phyloP scores from a whole-genome alignment of 805 yeast species.

The Metschnikowia henanensis region DNA sequence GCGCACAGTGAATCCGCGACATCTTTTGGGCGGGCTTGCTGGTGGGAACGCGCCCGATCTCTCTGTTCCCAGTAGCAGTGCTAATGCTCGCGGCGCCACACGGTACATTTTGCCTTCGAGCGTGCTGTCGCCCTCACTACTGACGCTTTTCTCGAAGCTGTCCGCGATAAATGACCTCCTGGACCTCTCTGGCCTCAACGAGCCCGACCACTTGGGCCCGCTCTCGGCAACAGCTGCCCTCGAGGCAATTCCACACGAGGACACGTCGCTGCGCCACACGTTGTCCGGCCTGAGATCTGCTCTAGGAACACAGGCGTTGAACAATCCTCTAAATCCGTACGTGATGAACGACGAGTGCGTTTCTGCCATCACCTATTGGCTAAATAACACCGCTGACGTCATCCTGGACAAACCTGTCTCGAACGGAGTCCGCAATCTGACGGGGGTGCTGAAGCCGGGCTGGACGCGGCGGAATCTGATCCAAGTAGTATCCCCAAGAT shows the following conservation, averaged over 20 bases:
- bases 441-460: slow-evolving; percentile 29
- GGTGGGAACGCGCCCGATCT: background rate
- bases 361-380: slow-evolving; percentile 40
- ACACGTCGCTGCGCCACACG: background rate
- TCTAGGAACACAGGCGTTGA: slow-evolving; percentile 3
- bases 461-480: slow-evolving; percentile 19
- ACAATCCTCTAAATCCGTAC: slow-evolving; percentile 14
- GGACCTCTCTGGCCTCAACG: slow-evolving; percentile 1
- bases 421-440: slow-evolving; percentile 25
- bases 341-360: slow-evolving; percentile 42
- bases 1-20: slow-evolving; percentile 35
- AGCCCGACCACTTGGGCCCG: background rate
- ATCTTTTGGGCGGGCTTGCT: slow-evolving; percentile 18
- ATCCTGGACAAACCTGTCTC: slow-evolving; percentile 18
- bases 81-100: background rate
- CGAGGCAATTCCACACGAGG: background rate
- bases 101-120: slow-evolving; percentile 17
- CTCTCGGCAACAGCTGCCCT: background rate
- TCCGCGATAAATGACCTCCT: background rate
- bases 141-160: slow-evolving; percentile 14
- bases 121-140: slow-evolving; percentile 17
- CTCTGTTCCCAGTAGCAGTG: background rate
- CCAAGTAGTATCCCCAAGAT: slow-evolving; percentile 11
- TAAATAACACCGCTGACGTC: slow-evolving; percentile 18
- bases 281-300: background rate